Percentiles rank a stretch among this genome's conserved stretches.
phyloP scores from a whole-genome alignment of 768 basidiomycete species.

The Leccinum subgranulosum region DNA sequence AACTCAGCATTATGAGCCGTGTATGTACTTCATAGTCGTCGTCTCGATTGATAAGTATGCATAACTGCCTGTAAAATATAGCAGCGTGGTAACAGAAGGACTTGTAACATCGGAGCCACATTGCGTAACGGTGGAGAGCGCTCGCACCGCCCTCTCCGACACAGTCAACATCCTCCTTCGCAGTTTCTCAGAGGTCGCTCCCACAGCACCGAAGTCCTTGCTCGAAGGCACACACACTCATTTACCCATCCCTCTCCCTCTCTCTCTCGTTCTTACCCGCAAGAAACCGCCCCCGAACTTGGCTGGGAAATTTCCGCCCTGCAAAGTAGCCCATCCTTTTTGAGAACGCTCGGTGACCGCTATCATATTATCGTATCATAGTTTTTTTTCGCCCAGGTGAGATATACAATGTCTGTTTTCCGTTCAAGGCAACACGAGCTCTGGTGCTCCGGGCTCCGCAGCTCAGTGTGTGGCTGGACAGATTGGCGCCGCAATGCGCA shows the following conservation, averaged over 20 bases:
- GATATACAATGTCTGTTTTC: not conserved
- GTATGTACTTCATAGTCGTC: too few species aligned
- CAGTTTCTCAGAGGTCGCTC: not conserved
- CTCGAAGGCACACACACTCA: conserved; percentile 1
- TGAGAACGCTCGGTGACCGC: too few species aligned
- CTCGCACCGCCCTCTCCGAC: not conserved
- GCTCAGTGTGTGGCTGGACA: too few species aligned
- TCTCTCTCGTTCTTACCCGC: not conserved
- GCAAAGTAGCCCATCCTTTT: not conserved
- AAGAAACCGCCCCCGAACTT: not conserved
- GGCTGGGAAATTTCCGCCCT: not conserved
- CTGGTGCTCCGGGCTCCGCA: not conserved
- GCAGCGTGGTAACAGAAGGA: too few species aligned
- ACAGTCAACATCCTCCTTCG: not conserved
- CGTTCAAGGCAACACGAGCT: not conserved
- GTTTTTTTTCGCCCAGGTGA: conserved; percentile 10
- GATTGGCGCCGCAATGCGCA: not conserved
- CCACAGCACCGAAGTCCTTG: not conserved
- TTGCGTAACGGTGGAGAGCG: too few species aligned
- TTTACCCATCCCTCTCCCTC: not conserved
- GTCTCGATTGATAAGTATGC: too few species aligned
- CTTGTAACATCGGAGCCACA: too few species aligned
- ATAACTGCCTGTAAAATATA: too few species aligned
- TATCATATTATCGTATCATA: not conserved
- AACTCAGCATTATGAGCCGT: not conserved